These are phyloP conservation scores for Eurotiales sp. DNA, from an alignment of 2,329 filamentous ascomycete genomes.

Conservation along the genomic window DNA sequence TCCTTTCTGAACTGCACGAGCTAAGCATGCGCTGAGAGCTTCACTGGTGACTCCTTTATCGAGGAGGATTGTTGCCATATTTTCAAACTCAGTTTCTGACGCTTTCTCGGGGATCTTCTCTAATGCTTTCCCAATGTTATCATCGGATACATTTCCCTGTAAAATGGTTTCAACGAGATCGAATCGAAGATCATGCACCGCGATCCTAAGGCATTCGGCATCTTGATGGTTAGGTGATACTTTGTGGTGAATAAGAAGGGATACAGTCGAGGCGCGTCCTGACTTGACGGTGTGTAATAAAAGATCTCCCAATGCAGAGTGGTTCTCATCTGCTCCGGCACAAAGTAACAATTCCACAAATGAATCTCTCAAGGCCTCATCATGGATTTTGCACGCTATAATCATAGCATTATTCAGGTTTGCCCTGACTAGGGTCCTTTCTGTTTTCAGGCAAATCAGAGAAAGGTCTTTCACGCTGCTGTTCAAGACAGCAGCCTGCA, in stretches of 20 bases:
- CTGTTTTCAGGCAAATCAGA: constrained; percentile 4
- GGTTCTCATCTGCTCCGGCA: neutral
- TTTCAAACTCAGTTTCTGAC: neutral
- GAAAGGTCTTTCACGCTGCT: constrained; percentile 1
- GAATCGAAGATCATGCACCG: neutral
- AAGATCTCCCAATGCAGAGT: constrained; percentile 4
- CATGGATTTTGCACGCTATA: neutral
- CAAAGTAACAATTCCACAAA: neutral
- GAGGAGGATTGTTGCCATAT: neutral
- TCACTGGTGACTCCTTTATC: neutral
- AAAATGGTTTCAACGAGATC: constrained; percentile 3
- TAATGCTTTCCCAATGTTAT: neutral
- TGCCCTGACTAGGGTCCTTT: neutral
- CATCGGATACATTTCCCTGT: neutral
- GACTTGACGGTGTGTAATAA: neutral
- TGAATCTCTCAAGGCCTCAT: neutral
- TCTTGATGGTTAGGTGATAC: neutral
- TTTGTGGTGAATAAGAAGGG: neutral
- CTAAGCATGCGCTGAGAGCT: neutral
- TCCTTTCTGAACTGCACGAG: neutral
- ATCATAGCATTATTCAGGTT: neutral
- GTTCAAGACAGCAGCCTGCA: neutral
- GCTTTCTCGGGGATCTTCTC: constrained; percentile 1
- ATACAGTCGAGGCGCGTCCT: neutral
- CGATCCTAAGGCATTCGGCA: neutral